Conservation (phyloP, 2,329 filamentous ascomycete species). For the Diplodia sapinea region DNA sequence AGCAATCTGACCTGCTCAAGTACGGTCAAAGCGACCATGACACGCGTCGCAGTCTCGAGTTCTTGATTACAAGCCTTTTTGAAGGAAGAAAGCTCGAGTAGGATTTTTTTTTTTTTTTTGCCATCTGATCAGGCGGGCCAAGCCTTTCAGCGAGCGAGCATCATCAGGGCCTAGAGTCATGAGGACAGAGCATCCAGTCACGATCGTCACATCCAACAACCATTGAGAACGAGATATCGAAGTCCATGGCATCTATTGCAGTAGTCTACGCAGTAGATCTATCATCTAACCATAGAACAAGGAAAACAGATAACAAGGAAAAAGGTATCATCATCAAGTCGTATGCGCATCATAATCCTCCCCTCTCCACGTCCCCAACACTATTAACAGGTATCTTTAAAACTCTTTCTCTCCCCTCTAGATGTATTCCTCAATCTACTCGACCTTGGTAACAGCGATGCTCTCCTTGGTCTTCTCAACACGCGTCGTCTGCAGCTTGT, state of each 20-base stretch:
- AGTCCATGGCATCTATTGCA: constrained; percentile 16
- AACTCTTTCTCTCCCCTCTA: neutral
- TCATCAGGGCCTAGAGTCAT: neutral
- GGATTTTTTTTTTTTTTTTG: too few species aligned
- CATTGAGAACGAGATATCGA: neutral
- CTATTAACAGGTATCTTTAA: neutral
- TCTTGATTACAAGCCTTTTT: too few species aligned
- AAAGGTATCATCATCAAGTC: constrained; percentile 21
- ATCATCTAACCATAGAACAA: neutral
- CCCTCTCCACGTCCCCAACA: neutral
- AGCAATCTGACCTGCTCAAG: too few species aligned
- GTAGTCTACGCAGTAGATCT: constrained; percentile 10
- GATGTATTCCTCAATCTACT: neutral
- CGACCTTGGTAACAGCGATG: neutral
- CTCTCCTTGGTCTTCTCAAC: constrained; percentile 18
- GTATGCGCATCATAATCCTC: neutral
- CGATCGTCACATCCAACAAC: neutral
- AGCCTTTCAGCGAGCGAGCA: too few species aligned
- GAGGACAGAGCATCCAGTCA: too few species aligned
- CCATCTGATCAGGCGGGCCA: too few species aligned
- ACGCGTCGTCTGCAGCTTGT: constrained; percentile 10
- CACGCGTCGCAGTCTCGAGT: too few species aligned
- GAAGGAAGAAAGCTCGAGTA: too few species aligned
- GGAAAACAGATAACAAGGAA: neutral
- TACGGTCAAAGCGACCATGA: too few species aligned